phyloP scores from a whole-genome alignment of 352 stramenopile species.

The Globisporangium camurandrum region DNA sequence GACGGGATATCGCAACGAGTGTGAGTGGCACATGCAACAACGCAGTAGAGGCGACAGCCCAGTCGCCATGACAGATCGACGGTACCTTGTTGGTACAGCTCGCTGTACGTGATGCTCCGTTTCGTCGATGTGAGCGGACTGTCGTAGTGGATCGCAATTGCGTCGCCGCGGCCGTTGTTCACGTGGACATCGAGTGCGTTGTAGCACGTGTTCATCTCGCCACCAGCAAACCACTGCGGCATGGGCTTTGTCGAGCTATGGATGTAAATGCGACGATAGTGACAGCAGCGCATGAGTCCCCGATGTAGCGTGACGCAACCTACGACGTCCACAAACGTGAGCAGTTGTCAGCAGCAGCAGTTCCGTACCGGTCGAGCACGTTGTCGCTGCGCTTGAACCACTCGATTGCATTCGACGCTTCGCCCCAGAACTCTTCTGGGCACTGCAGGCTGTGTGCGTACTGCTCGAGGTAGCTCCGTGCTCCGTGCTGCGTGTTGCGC shows the following conservation, averaged over 20 bases:
- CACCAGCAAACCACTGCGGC: slow-evolving; percentile 40
- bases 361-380: slow-evolving; percentile 18
- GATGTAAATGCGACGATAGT: not conserved
- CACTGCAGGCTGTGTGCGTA: slow-evolving; percentile 20
- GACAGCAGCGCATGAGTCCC: too few species aligned
- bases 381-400: slow-evolving; percentile 27
- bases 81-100: slow-evolving; percentile 29
- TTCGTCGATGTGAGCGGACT: slow-evolving; percentile 52
- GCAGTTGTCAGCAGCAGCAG: too few species aligned
- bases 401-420: slow-evolving; percentile 21
- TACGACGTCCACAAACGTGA: too few species aligned
- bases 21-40: not conserved
- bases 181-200: slow-evolving; percentile 59
- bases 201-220: slow-evolving; percentile 67
- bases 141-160: slow-evolving; percentile 49
- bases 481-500: slow-evolving; percentile 12
- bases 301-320: too few species aligned
- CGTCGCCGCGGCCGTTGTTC: slow-evolving; percentile 38
- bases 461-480: slow-evolving; percentile 21
- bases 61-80: not conserved
- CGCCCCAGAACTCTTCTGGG: slow-evolving; percentile 25
- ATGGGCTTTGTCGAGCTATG: slow-evolving; percentile 23
- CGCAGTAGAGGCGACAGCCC: too few species aligned
- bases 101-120: slow-evolving; percentile 37
- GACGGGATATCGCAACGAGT: not conserved